Evolutionary conservation across 495 filamentous ascomycete species (phyloP), one percentile per base, ranked within the genome.

Genomic region (Achaetomiella virescens): DNA sequence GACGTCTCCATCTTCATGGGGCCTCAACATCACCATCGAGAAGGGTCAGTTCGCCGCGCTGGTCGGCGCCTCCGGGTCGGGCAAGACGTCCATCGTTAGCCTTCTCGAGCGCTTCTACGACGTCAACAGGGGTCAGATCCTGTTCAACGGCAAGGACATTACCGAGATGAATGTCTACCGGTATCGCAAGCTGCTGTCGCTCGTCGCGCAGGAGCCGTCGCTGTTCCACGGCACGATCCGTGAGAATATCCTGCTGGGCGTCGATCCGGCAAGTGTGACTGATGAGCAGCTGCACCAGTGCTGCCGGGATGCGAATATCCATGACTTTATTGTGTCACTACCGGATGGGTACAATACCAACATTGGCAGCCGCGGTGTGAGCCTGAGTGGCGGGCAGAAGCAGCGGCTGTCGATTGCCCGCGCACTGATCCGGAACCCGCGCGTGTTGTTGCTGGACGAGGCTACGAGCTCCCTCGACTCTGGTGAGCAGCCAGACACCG

Each of bases 401-500:
- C 89, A 92, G 65, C 74, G 88, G 14, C 67, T 95, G 17, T 79
- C 85, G 1, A 87, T 95, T 48, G 89, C 89, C 2, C 71, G 89
- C 20, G 88, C 89, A 0, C 72, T 92, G 24, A 80, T 95, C 10
- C 80, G 88, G 11, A 79, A 86, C 43, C 88, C 89, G 4, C 71
- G 76, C 43, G 70, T 92, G 27, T 67, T 92, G 58, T 70, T 95
- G 29, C 74, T 95, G 2, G 89, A 95, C 61, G 89, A 95, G 68
- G 85, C 88, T 1, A 92, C 89, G 6, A 82, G 77, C 40, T 82
- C 82, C n/a, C 71, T 91, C 36, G 89, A 95, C 56, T 82, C 84
- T 4, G 63, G 63, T 66, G 20, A 21, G 63, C 57, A 22, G 2
- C 27, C 1, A 46, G 11, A 1, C 18, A 25, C 25, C 3, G 15